Evolutionary conservation across 768 basidiomycete genomes (phyloP), one percentile per base, ranked within the genome.

Genomic region (Tylopilus balloui): DNA sequence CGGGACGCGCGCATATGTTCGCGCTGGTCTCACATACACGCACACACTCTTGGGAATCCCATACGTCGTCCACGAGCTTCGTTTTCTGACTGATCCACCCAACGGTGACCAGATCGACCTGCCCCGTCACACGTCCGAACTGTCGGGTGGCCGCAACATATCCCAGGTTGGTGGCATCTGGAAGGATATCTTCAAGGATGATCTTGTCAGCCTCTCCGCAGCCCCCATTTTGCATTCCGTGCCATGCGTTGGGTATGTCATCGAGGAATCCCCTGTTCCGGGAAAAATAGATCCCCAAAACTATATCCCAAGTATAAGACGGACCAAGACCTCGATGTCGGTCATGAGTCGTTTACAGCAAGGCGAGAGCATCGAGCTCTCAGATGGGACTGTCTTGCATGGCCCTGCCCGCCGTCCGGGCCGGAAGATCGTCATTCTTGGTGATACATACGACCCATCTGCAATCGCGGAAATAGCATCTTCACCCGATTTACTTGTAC

Each of bases 51-150:
- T 92, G 21, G 78, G 77, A 10, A 65, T 70, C 1, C 77, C 83
- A 3, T 94, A 88, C 59, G 78, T 88, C 45, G 87, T 93, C 21
- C 90, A 94, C 66, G 92, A 94, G 64, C 73, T 94, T 14, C 81
- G 84, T 17, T 77, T 79, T 43, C 75, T 78, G 11, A 68, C 72
- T 19, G 88, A 92, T 62, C 75, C 81, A 2, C 65, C 69, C 20
- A 59, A 61, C 17, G 78, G 74, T n/a, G 80, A 81, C 56, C 65
- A 65, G 54, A 78, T 75, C 7, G 53, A 65, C 19, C 62, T 86
- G 11, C 64, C 78, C 35, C 73, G 59, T 42, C 78, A 77, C 49
- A 53, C 70, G 1, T 72, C 74, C 31, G 92, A 93, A 65, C 72
- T 76, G 6, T 68, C 75, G 19, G 36, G 58, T 25, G 89, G 90